Conservation (phyloP, 2,329 filamentous ascomycete species). For the Apiospora malaysiana region DNA sequence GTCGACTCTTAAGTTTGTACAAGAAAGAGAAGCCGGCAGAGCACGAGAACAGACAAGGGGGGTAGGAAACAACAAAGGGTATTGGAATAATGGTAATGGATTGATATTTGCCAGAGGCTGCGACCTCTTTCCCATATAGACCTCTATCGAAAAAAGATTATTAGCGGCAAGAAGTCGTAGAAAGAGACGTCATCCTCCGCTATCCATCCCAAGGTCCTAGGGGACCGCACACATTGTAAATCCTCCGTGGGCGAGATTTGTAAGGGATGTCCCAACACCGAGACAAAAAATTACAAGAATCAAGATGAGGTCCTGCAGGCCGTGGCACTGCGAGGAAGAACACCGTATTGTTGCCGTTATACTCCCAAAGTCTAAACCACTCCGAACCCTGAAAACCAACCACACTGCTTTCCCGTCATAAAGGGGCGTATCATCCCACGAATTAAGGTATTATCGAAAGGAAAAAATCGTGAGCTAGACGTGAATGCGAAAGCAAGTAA, state of each 20-base stretch:
- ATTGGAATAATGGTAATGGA: conserved; percentile 29
- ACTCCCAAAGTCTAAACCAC: conserved; percentile 39
- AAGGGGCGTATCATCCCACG: conserved; percentile 46
- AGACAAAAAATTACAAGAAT: conserved; percentile 52
- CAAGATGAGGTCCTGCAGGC: conserved; percentile 38
- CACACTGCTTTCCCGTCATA: conserved; percentile 46
- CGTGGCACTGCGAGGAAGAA: conserved; percentile 42
- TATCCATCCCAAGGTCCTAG: conserved; percentile 29
- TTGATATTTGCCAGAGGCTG: conserved; percentile 32
- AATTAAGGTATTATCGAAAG: conserved; percentile 49
- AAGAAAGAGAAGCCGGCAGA: conserved; percentile 29
- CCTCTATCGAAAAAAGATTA: conserved; percentile 1
- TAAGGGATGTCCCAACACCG: conserved; percentile 40
- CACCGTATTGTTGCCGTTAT: conserved; percentile 32
- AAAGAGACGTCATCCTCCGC: conserved; percentile 26
- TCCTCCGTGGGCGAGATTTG: conserved; percentile 41
- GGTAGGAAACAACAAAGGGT: conserved; percentile 25
- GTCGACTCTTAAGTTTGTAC: conserved; percentile 32
- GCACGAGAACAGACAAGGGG: conserved; percentile 28
- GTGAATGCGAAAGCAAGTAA: conserved; percentile 37
- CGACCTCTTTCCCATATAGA: conserved; percentile 19
- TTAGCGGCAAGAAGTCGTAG: conserved; percentile 19
- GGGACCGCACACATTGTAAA: conserved; percentile 44
- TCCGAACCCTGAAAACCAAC: conserved; percentile 33
- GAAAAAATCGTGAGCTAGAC: conserved; percentile 47